Evolutionary conservation across 2,329 filamentous ascomycete species (phyloP).

Genomic region (Diaporthe sp.): DNA sequence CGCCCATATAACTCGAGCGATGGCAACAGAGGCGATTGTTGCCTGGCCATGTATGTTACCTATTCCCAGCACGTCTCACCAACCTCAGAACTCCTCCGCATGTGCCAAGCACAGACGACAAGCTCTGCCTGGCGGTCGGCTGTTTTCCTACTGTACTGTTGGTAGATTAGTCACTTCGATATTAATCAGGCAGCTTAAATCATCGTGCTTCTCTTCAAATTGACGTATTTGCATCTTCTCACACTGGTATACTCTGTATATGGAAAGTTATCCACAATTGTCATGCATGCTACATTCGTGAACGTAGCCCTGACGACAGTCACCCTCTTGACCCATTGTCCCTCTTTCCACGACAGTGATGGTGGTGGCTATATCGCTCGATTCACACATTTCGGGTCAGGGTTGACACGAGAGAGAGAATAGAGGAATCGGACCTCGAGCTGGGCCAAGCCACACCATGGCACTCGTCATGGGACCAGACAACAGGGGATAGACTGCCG

Average conservation of each 20-base stretch:
- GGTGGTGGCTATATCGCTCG: not conserved
- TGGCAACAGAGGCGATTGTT: slow-evolving; percentile 24
- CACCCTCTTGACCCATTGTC: slow-evolving; percentile 73
- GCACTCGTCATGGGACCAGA: slow-evolving; percentile 64
- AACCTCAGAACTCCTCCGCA: slow-evolving; percentile 3
- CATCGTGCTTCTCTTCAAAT: slow-evolving; percentile 7
- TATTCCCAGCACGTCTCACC: slow-evolving; percentile 27
- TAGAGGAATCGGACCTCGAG: not conserved
- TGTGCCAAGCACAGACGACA: not conserved
- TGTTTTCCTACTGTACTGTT: not conserved
- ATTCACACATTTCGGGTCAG: slow-evolving; percentile 1
- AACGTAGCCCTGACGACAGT: slow-evolving; percentile 58
- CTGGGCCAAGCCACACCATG: slow-evolving; percentile 25
- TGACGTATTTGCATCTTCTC: not conserved
- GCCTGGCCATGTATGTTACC: slow-evolving; percentile 34
- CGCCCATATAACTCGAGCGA: not conserved
- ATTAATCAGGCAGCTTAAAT: slow-evolving; percentile 4
- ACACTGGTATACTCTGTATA: not conserved
- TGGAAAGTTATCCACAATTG: not conserved
- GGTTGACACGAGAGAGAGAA: slow-evolving; percentile 20
- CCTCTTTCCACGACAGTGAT: slow-evolving; percentile 60
- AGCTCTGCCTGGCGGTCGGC: not conserved
- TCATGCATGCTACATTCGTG: not conserved
- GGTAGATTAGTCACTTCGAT: slow-evolving; percentile 9
- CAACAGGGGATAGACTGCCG: slow-evolving; percentile 75